These are phyloP conservation scores for Pisolithus sp. DNA, from an alignment of 768 basidiomycete species.

Conservation along the genomic window DNA sequence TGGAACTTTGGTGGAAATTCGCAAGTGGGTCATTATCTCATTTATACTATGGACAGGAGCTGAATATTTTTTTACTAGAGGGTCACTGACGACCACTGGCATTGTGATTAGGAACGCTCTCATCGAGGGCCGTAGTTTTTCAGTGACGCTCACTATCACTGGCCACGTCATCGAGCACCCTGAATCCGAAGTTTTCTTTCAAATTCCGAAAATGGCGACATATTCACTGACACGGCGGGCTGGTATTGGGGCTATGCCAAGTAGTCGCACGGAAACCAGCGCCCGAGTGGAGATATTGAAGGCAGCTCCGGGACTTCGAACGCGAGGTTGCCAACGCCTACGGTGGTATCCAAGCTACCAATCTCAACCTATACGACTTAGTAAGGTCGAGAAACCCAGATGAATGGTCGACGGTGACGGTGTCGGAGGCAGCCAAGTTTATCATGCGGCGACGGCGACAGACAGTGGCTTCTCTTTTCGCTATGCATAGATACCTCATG, in stretches of 20 bases:
- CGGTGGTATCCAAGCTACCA: slow-evolving; percentile 28
- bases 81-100: slow-evolving; percentile 16
- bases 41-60: background rate
- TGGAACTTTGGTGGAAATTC: slow-evolving; percentile 49
- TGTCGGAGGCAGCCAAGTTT: slow-evolving; percentile 45
- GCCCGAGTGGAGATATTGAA: slow-evolving; percentile 65
- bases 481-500: slow-evolving; percentile 64
- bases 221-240: slow-evolving; percentile 43
- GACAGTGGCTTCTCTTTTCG: slow-evolving; percentile 35
- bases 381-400: slow-evolving; percentile 41
- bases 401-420: slow-evolving; percentile 51
- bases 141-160: slow-evolving; percentile 25
- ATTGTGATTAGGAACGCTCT: slow-evolving; percentile 25
- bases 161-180: slow-evolving; percentile 51
- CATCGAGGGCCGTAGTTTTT: slow-evolving; percentile 23
- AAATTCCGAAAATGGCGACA: slow-evolving; percentile 51
- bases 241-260: slow-evolving; percentile 29
- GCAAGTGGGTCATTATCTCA: slow-evolving; percentile 34
- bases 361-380: slow-evolving; percentile 33
- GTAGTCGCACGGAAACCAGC: slow-evolving; percentile 32
- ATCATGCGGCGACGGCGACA: slow-evolving; percentile 26
- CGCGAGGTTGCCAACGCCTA: slow-evolving; percentile 39
- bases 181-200: slow-evolving; percentile 51
- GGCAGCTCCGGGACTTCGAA: slow-evolving; percentile 49
- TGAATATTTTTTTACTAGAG: slow-evolving; percentile 14